A percentile compares a stretch with the other conserved stretches of the same genome.
Evolutionary conservation across 73 alveolate species (phyloP).

Genomic region (Paramecium biaurelia): DNA sequence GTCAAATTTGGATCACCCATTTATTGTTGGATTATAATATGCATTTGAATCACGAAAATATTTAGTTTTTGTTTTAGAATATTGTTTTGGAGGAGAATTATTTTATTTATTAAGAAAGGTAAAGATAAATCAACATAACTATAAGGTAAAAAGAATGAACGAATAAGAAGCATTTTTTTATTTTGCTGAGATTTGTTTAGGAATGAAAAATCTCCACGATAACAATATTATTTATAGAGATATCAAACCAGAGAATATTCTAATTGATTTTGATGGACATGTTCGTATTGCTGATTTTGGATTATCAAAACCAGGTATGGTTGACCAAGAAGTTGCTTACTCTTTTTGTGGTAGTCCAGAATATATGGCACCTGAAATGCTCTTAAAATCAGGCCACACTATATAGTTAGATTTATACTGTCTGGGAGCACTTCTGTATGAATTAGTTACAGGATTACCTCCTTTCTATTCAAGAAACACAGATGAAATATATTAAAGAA

Average conservation of each 20-base stretch:
- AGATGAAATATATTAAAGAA: constrained; percentile 66
- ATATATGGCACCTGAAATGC: constrained; percentile 76
- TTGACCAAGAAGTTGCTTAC: constrained; percentile 57
- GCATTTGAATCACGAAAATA: constrained; percentile 87
- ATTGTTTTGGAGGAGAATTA: constrained; percentile 83
- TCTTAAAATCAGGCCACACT: constrained; percentile 69
- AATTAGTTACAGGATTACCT: constrained; percentile 72
- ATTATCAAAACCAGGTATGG: constrained; percentile 67
- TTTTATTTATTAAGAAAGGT: constrained; percentile 58
- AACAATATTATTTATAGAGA: constrained; percentile 71
- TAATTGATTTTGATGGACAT: constrained; percentile 78
- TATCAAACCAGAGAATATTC: constrained; percentile 81
- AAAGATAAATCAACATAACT: constrained; percentile 22
- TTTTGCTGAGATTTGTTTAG: constrained; percentile 73
- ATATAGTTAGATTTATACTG: constrained; percentile 70
- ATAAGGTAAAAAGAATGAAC: constrained; percentile 72
- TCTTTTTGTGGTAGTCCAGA: constrained; percentile 81
- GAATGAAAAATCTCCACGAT: constrained; percentile 76
- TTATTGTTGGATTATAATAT: constrained; percentile 82
- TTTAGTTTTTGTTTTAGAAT: constrained; percentile 86
- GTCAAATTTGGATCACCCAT: constrained; percentile 82
- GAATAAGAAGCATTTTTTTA: constrained; percentile 74
- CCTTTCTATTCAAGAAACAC: constrained; percentile 67
- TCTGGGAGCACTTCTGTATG: constrained; percentile 73
- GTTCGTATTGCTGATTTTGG: constrained; percentile 76